Evolutionary conservation across 169 alveolate species (phyloP).

Genomic region (Cryptosporidium baileyi): DNA sequence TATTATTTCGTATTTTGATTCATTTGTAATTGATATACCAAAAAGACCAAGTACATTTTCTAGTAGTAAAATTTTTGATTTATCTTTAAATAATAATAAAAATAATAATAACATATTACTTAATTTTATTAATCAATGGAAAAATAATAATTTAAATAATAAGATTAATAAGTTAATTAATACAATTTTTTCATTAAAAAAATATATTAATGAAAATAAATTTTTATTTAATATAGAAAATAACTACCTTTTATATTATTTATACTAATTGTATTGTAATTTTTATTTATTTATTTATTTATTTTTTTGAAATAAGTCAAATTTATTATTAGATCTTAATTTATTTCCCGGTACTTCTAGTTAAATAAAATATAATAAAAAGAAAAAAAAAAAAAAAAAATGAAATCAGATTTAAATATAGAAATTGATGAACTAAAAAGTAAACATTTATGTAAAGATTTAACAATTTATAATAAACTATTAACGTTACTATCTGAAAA

Average conservation of each 20-base stretch:
- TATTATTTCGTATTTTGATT: not conserved
- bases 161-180: not conserved
- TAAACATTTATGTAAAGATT: too few species aligned
- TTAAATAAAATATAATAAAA: too few species aligned
- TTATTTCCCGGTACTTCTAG: too few species aligned
- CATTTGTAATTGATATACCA: not conserved
- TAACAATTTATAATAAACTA: too few species aligned
- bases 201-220: not conserved
- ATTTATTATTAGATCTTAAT: too few species aligned
- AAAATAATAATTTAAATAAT: not conserved
- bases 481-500: too few species aligned
- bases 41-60: conserved; percentile 53
- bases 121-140: conserved; percentile 1
- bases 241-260: conserved; percentile 2
- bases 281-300: not conserved
- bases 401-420: too few species aligned
- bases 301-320: too few species aligned
- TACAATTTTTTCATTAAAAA: not conserved
- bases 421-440: too few species aligned
- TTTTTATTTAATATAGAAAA: not conserved
- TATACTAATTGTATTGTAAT: not conserved
- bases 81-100: not conserved
- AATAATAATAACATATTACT: not conserved
- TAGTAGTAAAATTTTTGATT: not conserved
- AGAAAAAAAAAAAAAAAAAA: too few species aligned